Conservation (phyloP, 192 early-diverging fungal genomes). For the Coemansia aciculifera region DNA sequence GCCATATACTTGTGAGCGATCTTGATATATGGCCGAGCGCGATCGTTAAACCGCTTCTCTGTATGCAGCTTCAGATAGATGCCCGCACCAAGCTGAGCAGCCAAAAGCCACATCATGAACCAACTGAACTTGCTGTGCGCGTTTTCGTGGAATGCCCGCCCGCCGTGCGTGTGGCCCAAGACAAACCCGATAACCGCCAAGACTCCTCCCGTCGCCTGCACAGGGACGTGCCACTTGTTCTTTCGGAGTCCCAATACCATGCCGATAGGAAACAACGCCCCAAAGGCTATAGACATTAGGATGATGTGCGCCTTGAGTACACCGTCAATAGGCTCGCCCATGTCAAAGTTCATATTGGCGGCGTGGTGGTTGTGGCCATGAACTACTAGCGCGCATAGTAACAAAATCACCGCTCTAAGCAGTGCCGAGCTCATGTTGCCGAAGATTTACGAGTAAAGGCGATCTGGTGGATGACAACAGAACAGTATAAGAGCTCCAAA, state of each 20-base stretch:
- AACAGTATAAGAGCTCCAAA: not conserved
- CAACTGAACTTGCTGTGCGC: constrained; percentile 66
- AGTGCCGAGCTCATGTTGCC: not conserved
- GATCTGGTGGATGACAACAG: not conserved
- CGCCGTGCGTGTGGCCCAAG: constrained; percentile 63
- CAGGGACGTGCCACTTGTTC: constrained; percentile 63
- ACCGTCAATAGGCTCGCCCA: constrained; percentile 50
- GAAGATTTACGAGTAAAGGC: not conserved
- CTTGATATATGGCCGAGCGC: constrained; percentile 54
- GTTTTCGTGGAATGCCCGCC: constrained; percentile 64
- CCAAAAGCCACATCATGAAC: constrained; percentile 60
- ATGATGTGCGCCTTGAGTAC: constrained; percentile 47
- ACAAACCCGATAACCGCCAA: constrained; percentile 59
- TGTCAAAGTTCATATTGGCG: constrained; percentile 53
- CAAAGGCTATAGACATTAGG: constrained; percentile 53
- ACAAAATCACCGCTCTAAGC: constrained; percentile 13
- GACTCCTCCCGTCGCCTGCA: constrained; percentile 55
- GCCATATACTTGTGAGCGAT: constrained; percentile 59
- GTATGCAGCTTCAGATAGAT: constrained; percentile 65
- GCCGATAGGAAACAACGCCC: constrained; percentile 53
- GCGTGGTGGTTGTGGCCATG: constrained; percentile 48
- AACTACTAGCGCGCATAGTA: not conserved
- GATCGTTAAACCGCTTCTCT: constrained; percentile 57
- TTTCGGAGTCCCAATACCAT: constrained; percentile 61
- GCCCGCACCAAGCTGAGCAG: constrained; percentile 56